Evolutionary conservation across 768 basidiomycete genomes (phyloP).

Genomic region (Cyathus striatus): DNA sequence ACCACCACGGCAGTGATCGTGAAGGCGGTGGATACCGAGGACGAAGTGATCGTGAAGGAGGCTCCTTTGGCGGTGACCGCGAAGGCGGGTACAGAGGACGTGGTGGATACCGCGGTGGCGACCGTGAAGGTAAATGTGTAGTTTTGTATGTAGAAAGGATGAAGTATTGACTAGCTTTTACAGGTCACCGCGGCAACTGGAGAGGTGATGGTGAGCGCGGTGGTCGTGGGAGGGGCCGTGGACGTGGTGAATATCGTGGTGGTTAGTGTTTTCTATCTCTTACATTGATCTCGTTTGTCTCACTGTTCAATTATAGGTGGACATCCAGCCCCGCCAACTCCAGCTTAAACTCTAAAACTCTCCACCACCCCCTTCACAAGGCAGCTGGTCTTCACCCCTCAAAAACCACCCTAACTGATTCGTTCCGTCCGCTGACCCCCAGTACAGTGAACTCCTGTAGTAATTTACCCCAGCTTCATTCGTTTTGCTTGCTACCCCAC

Average conservation of each 20-base stretch:
- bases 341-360: not conserved
- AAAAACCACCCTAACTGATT: too few species aligned
- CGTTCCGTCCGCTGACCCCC: not conserved
- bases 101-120: conserved; percentile 10
- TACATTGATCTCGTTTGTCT: not conserved
- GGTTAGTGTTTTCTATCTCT: not conserved
- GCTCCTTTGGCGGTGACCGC: conserved; percentile 26
- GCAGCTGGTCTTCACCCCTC: not conserved
- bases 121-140: conserved; percentile 12
- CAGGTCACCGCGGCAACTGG: conserved; percentile 9
- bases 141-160: not conserved
- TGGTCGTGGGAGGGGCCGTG: conserved; percentile 9
- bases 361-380: not conserved
- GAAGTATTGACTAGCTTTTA: conserved; percentile 2
- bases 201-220: conserved; percentile 16
- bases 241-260: conserved; percentile 15
- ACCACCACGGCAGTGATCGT: too few species aligned
- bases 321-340: not conserved
- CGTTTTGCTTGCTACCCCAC: not conserved
- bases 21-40: conserved; percentile 7
- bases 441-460: not conserved
- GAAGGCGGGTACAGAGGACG: conserved; percentile 21
- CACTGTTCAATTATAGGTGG: not conserved
- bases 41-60: conserved; percentile 37
- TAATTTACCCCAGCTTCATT: not conserved